These are phyloP conservation scores for Tagetes erecta DNA, from an alignment of 129 eudicot genomes.

Conservation along the genomic window DNA sequence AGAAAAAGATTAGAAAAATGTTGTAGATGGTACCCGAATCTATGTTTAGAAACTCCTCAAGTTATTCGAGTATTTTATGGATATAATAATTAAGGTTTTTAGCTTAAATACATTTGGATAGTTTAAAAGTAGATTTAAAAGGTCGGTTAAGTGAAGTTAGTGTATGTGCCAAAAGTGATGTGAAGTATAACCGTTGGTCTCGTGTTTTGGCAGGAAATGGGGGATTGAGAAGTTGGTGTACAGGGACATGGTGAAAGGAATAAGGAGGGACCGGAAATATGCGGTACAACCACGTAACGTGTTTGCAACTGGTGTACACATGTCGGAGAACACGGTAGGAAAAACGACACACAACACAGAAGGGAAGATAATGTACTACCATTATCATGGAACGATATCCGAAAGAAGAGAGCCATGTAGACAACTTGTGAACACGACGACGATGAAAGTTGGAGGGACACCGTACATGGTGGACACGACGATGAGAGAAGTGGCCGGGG, in stretches of 20 bases:
- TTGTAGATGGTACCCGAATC: too few relatives aligned
- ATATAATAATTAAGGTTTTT: too few relatives aligned
- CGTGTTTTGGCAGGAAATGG: conserved; percentile 59
- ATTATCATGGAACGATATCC: conserved; percentile 75
- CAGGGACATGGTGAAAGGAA: conserved; percentile 50
- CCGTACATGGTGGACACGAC: conserved; percentile 49
- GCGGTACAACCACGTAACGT: conserved; percentile 73
- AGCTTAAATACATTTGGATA: too few relatives aligned
- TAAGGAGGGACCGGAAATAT: conserved; percentile 80
- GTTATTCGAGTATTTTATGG: too few relatives aligned
- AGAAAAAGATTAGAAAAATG: too few relatives aligned
- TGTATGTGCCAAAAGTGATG: background rate
- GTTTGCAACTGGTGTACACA: conserved; percentile 83
- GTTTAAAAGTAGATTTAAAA: too few relatives aligned
- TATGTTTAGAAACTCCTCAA: too few relatives aligned
- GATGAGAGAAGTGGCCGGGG: conserved; percentile 48
- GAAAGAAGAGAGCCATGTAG: conserved; percentile 75
- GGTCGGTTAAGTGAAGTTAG: background rate
- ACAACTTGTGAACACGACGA: conserved; percentile 45
- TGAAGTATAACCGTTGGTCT: background rate
- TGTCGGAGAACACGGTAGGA: conserved; percentile 66
- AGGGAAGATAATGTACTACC: conserved; percentile 68
- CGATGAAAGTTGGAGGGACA: conserved; percentile 32
- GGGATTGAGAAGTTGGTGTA: conserved; percentile 83
- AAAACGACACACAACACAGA: conserved; percentile 67